Conservation (phyloP, 371 early-diverging fungal genomes). For the Saksenaea oblongispora region DNA sequence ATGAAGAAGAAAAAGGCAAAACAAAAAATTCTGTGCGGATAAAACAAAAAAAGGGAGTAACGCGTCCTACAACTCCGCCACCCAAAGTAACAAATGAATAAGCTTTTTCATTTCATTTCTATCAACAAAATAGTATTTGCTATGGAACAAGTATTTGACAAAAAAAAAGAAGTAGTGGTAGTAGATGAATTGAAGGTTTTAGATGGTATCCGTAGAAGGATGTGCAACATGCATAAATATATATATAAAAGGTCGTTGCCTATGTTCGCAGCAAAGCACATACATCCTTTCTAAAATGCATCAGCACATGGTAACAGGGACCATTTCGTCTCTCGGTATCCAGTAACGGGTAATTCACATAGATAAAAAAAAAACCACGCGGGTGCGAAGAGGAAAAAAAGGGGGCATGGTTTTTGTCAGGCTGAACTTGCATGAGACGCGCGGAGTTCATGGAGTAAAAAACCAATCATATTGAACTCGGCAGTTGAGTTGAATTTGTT, state of each 20-base stretch:
- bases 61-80: slow-evolving; percentile 1
- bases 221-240: too few relatives aligned
- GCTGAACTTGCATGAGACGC: slow-evolving; percentile 6
- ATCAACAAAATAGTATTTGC: too few relatives aligned
- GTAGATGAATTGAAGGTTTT: too few relatives aligned
- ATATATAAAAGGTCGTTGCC: not conserved
- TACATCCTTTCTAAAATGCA: not conserved
- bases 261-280: not conserved
- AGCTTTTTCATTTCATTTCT: too few relatives aligned
- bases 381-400: not conserved
- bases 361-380: not conserved
- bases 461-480: not conserved
- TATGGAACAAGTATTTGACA: too few relatives aligned
- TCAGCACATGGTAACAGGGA: not conserved
- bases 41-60: not conserved
- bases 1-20: slow-evolving; percentile 10
- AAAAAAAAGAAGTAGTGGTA: too few relatives aligned
- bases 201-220: too few relatives aligned
- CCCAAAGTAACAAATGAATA: not conserved
- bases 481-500: slow-evolving; percentile 8
- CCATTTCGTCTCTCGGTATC: not conserved
- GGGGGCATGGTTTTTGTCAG: not conserved
- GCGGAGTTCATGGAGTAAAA: not conserved
- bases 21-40: not conserved
- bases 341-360: not conserved